Percentiles rank a stretch among this genome's conserved stretches.
phyloP scores from a whole-genome alignment of 78 protist genomes.

The slime mould (Dictyostelium discoideum) region dicty_2.7 NC_007091.3:3132501-3133000 shows the following conservation, averaged over 20 bases:
- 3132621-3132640: not conserved
- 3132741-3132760: not conserved
- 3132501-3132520: not conserved
- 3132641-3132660: not conserved
- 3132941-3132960: not conserved
- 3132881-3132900: not conserved
- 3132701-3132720: not conserved
- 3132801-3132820: not conserved
- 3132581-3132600: not conserved
- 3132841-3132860: not conserved
- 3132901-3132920: not conserved
- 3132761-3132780: not conserved
- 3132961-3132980: not conserved
- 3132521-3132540: not conserved
- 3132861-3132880: not conserved
- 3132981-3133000: not conserved
- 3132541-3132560: not conserved
- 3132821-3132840: not conserved
- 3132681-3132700: not conserved
- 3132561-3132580: not conserved
- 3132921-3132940: not conserved
- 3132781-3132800: not conserved
- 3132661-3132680: not conserved
- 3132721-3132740: not conserved
- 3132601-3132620: not conserved